Evolutionary conservation across 1,284 basidiomycete species (phyloP), one percentile per base, ranked within the genome.

Genomic region (Pisolithus thermaeus): DNA sequence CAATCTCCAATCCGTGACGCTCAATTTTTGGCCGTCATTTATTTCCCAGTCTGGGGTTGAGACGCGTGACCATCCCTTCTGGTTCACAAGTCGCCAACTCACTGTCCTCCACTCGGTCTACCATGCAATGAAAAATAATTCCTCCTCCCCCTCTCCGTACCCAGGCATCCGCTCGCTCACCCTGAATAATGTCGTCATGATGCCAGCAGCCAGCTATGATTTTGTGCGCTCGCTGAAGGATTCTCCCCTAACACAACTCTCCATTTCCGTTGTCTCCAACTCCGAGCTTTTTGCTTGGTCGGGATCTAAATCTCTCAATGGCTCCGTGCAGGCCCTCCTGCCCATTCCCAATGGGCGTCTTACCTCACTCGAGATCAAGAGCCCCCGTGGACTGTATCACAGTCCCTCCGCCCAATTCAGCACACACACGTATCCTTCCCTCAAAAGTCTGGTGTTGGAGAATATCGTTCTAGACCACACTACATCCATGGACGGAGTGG

Each of bases 11-110:
- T 52, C 50, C 3, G 47, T 66, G 18, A 46, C 49, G 8, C 59
- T 69, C 47, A 67, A 60, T 48, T 66, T 66, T 39, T 66, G 64
- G 64, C 64, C 64, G 4, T 65, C 64, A 0, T 69, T 68, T 49
- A 46, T 46, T 22, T 62, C 66, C 7, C 55, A 62, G 16, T 32
- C n/a, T 7, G 64, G 61, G 2, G 18, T 30, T 8, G 64, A 69
- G 38, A 37, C 64, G 11, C 59, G 50, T 14, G 67, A 66, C 9
- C 58, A 64, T 16, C 67, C 64, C 5, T 66, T 58, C 39, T 66
- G 67, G 64, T 66, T 68, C 42, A 55, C 66, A 38, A 59, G 56
- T 46, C 65, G 67, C 36, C 64, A 66, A 48, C 28, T 62, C 28
- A 36, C 54, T 0, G 52, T 69, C 2, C 39, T 65, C 30, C 57